Percentiles rank a stretch among this genome's conserved stretches.
Evolutionary conservation across 352 stramenopile genomes (phyloP).

Genomic region (Pythium periplocum): DNA sequence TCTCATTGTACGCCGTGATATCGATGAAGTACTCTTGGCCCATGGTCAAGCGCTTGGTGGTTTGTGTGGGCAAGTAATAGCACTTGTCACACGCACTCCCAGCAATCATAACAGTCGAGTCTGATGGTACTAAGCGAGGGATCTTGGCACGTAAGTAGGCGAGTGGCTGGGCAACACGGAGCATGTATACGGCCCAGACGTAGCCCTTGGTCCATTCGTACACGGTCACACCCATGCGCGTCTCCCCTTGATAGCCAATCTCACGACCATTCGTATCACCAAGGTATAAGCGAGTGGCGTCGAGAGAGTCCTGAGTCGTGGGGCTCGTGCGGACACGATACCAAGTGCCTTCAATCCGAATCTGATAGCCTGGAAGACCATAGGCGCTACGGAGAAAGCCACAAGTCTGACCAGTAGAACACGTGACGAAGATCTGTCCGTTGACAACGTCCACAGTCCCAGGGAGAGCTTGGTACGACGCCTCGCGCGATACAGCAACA

Average conservation of each 20-base stretch:
- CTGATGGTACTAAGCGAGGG: conserved; percentile 37
- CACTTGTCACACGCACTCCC: conserved; percentile 52
- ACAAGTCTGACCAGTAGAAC: conserved; percentile 36
- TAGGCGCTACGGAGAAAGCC: conserved; percentile 47
- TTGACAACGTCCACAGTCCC: conserved; percentile 53
- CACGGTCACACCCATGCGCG: conserved; percentile 30
- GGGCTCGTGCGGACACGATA: conserved; percentile 56
- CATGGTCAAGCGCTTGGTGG: conserved; percentile 50
- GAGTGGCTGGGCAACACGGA: conserved; percentile 34
- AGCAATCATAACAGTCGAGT: conserved; percentile 31
- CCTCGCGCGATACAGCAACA: conserved; percentile 37
- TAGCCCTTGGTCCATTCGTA: conserved; percentile 78
- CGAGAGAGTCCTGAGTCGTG: conserved; percentile 29
- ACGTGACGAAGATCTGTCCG: conserved; percentile 58
- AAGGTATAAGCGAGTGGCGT: conserved; percentile 39
- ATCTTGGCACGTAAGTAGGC: conserved; percentile 50
- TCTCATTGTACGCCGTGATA: conserved; percentile 68
- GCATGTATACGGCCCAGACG: conserved; percentile 51
- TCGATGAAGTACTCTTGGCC: conserved; percentile 77
- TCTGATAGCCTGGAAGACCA: conserved; percentile 47
- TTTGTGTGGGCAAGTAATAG: conserved; percentile 61
- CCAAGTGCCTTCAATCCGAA: conserved; percentile 61
- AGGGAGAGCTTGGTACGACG: conserved; percentile 33
- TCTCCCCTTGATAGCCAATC: conserved; percentile 41
- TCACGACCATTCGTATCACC: conserved; percentile 57